phyloP scores from a whole-genome alignment of 108 stramenopile genomes.

The Pelagomonas calceolata region DNA sequence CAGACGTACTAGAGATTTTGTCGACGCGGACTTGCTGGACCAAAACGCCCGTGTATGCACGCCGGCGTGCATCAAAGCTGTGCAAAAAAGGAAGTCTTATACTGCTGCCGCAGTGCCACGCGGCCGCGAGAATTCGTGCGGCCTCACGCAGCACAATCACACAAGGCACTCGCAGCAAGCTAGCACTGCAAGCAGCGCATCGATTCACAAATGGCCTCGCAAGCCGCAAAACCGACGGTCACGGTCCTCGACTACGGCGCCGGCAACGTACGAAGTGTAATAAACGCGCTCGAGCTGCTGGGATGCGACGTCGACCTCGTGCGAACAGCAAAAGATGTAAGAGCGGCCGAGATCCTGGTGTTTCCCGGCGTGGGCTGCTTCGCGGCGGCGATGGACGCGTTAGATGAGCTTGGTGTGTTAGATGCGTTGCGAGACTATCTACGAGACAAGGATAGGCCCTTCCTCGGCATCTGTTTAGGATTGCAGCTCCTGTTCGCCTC shows the following conservation, averaged over 20 bases:
- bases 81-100: too few relatives aligned
- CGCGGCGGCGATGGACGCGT: slow-evolving; percentile 51
- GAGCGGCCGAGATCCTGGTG: slow-evolving; percentile 66
- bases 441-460: slow-evolving; percentile 55
- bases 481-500: slow-evolving; percentile 94
- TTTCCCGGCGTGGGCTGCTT: slow-evolving; percentile 89
- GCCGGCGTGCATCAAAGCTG: too few relatives aligned
- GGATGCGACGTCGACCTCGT: slow-evolving; percentile 75
- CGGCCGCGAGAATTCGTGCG: too few relatives aligned
- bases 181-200: too few relatives aligned
- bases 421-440: slow-evolving; percentile 70
- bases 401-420: slow-evolving; percentile 57
- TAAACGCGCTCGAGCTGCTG: slow-evolving; percentile 73
- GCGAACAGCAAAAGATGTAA: slow-evolving; percentile 64
- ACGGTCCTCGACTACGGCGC: slow-evolving; percentile 96
- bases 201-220: background rate
- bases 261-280: slow-evolving; percentile 85
- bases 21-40: too few relatives aligned
- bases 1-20: too few relatives aligned
- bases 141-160: too few relatives aligned
- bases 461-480: slow-evolving; percentile 95
- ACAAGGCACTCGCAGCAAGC: too few relatives aligned
- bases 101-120: too few relatives aligned
- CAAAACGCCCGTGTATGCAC: too few relatives aligned
- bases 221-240: slow-evolving; percentile 19